phyloP scores from a whole-genome alignment of 345 rosid genomes.

The Eucalyptus urophylla region DNA sequence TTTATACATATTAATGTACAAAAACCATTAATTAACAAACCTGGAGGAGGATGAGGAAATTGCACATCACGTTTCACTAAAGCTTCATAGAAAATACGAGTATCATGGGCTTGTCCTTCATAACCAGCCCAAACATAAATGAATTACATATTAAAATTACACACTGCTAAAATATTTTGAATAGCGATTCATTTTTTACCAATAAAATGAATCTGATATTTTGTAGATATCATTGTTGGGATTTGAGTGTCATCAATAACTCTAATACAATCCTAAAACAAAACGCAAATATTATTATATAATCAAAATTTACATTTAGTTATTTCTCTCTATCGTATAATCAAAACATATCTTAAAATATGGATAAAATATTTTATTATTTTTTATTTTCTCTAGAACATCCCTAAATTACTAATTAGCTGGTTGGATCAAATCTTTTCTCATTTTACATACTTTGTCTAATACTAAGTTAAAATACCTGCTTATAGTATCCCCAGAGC shows the following conservation, averaged over 20 bases:
- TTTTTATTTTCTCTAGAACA: accelerated
- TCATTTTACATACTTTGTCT: accelerated
- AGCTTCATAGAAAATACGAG: accelerated
- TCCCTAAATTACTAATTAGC: accelerated
- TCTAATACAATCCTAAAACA: accelerated
- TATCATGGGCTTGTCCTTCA: accelerated
- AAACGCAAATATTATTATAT: no score
- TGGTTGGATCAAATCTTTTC: accelerated
- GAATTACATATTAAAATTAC: no score
- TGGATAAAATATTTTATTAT: accelerated
- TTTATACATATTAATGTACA: no score
- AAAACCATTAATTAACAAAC: no score
- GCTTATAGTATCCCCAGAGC: accelerated
- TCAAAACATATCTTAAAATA: accelerated
- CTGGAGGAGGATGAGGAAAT: accelerated
- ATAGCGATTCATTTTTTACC: accelerated
- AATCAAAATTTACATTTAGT: no score
- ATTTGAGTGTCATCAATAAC: no score
- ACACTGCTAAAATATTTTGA: no score
- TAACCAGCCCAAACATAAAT: no score
- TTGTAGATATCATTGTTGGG: accelerated
- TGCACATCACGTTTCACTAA: no score
- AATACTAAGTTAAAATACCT: accelerated
- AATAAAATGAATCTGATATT: accelerated
- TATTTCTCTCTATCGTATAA: no score